These are phyloP conservation scores for Schizosaccharomyces osmophilus DNA, from an alignment of 805 yeast species.

Conservation along the genomic window DNA sequence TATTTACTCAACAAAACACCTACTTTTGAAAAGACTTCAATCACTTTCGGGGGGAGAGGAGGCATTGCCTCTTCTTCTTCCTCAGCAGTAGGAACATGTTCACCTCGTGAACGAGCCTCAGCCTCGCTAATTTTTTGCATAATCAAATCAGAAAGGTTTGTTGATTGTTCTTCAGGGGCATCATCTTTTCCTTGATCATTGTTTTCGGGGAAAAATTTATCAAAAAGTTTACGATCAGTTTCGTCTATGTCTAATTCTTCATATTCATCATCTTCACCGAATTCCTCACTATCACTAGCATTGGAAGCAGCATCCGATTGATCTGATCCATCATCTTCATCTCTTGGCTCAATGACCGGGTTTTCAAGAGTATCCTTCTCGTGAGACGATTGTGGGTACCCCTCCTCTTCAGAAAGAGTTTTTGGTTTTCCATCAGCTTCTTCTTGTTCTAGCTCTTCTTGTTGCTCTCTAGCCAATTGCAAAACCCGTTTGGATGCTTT, in stretches of 20 bases:
- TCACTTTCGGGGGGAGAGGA: slow-evolving; percentile 74
- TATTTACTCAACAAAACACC: slow-evolving; percentile 70
- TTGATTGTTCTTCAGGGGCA: slow-evolving; percentile 4
- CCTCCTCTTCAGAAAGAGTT: neutral
- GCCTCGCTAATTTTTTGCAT: slow-evolving; percentile 71
- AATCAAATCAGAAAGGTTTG: slow-evolving; percentile 62
- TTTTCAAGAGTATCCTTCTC: slow-evolving; percentile 11
- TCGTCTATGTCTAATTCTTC: slow-evolving; percentile 23
- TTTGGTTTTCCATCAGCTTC: slow-evolving; percentile 16
- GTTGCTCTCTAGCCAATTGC: slow-evolving; percentile 78
- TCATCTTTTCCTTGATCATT: neutral
- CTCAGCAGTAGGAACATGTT: slow-evolving; percentile 9
- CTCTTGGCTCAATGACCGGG: slow-evolving; percentile 24
- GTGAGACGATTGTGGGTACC: too few relatives aligned
- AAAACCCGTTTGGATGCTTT: slow-evolving; percentile 61
- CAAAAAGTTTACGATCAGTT: slow-evolving; percentile 64
- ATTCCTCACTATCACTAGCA: slow-evolving; percentile 22
- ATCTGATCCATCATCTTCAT: slow-evolving; percentile 16
- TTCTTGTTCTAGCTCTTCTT: slow-evolving; percentile 63
- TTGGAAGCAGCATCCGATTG: slow-evolving; percentile 19
- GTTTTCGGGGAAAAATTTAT: slow-evolving; percentile 26
- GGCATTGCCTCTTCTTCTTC: slow-evolving; percentile 7
- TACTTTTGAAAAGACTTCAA: slow-evolving; percentile 77
- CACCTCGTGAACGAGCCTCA: slow-evolving; percentile 16
- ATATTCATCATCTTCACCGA: slow-evolving; percentile 21